Evolutionary conservation across 106 monocot genomes (phyloP).

Genomic region (Iris macrosiphon): DNA sequence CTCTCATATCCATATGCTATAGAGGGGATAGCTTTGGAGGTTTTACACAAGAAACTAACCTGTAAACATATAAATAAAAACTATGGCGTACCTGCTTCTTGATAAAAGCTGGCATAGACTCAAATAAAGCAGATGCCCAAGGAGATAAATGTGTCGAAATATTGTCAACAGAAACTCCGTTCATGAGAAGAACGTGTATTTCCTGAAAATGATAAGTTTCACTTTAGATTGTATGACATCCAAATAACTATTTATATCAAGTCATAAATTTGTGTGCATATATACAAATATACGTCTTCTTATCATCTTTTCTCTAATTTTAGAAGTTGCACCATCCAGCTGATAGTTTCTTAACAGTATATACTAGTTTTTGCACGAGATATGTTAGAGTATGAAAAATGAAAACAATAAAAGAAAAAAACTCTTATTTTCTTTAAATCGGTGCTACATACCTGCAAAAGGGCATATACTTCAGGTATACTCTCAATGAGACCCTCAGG

Average conservation of each 20-base stretch:
- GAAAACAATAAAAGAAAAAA: too few species aligned
- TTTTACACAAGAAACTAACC: too few species aligned
- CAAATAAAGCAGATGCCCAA: conserved; percentile 75
- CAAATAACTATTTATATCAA: neutral
- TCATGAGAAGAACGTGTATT: conserved; percentile 57
- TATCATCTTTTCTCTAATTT: too few species aligned
- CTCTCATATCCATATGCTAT: too few species aligned
- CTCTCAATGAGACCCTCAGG: conserved; percentile 79
- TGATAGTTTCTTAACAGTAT: too few species aligned
- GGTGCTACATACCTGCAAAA: conserved; percentile 81
- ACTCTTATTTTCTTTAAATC: too few species aligned
- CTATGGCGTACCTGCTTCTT: conserved; percentile 46
- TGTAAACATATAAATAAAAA: conserved; percentile 4
- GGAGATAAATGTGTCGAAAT: conserved; percentile 62
- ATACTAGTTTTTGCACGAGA: too few species aligned
- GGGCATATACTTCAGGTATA: conserved; percentile 78
- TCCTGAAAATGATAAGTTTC: conserved; percentile 31
- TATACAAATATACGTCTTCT: too few species aligned
- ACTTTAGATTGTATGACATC: neutral
- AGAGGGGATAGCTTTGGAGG: too few species aligned
- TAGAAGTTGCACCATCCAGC: too few species aligned
- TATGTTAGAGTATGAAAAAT: too few species aligned
- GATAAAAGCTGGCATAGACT: conserved; percentile 67
- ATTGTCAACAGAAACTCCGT: conserved; percentile 38
- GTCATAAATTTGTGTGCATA: neutral